Percentiles rank a stretch among this genome's conserved stretches.
phyloP scores from a whole-genome alignment of 2,329 filamentous ascomycete genomes.

The Mariannaea sp. region DNA sequence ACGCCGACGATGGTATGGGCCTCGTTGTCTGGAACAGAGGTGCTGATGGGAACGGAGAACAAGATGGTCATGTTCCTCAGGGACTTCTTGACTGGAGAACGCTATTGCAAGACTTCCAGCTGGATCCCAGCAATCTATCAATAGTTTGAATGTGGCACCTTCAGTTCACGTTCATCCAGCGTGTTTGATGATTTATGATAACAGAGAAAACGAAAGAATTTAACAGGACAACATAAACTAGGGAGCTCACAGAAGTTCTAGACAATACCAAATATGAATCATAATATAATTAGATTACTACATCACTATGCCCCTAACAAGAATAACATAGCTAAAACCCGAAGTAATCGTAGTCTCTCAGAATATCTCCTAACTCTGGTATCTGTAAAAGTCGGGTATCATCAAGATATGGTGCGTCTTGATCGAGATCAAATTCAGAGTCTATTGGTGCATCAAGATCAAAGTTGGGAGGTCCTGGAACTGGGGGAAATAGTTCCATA shows the following conservation, averaged over 20 bases:
- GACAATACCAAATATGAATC: no score
- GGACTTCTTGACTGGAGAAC: conserved; percentile 38
- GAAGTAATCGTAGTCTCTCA: conserved; percentile 19
- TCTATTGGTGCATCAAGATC: background rate
- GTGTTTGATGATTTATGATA: no score
- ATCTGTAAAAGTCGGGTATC: conserved; percentile 5
- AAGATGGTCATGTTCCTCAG: conserved; percentile 14
- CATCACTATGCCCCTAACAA: no score
- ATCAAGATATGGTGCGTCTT: background rate
- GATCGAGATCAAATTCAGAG: background rate
- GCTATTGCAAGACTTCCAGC: conserved; percentile 38
- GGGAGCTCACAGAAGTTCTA: no score
- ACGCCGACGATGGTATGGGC: background rate
- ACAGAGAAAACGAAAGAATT: no score
- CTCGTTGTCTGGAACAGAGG: background rate
- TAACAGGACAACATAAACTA: no score
- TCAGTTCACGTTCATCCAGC: no score
- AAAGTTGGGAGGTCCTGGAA: background rate
- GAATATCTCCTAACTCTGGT: conserved; percentile 12
- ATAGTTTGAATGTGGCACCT: conserved; percentile 16
- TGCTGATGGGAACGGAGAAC: background rate
- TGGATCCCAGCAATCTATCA: conserved; percentile 33
- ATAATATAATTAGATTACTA: background rate
- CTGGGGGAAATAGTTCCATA: background rate
- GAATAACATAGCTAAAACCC: background rate